Evolutionary conservation across 2,329 filamentous ascomycete genomes (phyloP), one percentile per base, ranked within the genome.

Genomic region (Aspergillus alliaceus): DNA sequence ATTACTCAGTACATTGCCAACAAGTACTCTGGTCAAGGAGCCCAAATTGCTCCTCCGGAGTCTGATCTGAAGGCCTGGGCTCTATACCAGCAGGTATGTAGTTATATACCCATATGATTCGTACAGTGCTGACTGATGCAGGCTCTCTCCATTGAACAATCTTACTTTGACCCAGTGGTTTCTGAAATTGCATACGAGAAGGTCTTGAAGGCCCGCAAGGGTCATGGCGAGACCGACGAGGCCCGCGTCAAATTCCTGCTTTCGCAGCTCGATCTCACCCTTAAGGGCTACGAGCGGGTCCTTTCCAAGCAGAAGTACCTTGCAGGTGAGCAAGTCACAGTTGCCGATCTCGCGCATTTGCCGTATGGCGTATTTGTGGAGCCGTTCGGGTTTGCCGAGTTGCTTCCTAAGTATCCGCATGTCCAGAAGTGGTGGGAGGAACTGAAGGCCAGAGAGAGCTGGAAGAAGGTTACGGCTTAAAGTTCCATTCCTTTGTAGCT

Each of bases 1-100:
- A 75, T 75, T 49, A 62, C 58, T 49, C 58, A 74, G 58, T 74
- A 72, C 47, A 61, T 67, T 37, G 63, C 61, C n/a, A 31, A 44
- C 25, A 66, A 64, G 48, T 65, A 61, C 57, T 22, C 53, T 12
- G 52, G 56, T 6, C 59, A 62, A 42, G 62, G 64, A 22, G 54
- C 55, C 3, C 51, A 57, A 11, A 31, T 66, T 6, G 31, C 56
- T 1, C 64, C 64, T 6, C 27, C 54, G 2, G 54, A 58, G 40
- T 44, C 51, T 2, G 60, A 64, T 22, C 31, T 56, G 54, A 68
- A 56, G 62, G 68, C 46, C 59, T 64, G 29, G 55, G 63, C 40
- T 48, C 66, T 54, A 57, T 72, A 29, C 65, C 66, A 49, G 61
- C 61, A 46, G 62, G 20, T 70, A 66, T 55, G 67, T 18, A 42